Evolutionary conservation across 129 eudicot genomes (phyloP), one percentile per base, ranked within the genome.

Genomic region (Flaveria brownii): DNA sequence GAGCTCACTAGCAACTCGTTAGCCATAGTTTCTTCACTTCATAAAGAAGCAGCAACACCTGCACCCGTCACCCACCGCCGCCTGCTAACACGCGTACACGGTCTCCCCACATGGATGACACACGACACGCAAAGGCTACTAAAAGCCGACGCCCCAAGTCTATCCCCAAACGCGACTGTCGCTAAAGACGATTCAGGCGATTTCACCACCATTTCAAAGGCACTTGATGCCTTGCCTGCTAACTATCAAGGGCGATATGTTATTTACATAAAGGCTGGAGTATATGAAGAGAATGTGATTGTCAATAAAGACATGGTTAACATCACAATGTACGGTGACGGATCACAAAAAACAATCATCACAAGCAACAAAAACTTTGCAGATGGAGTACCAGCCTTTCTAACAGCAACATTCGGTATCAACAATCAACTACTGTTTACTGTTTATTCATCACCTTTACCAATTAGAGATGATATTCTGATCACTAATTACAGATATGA

Each of bases 141-240:
- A 7, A 78, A 78, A 55, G 84, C 65, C 0, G 76, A 83, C 0
- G 46, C 69, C 2, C 42, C 73, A 1, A 72, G 71, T 23, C 77
- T 42, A 39, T 51, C 72, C 22, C 90, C 97, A 6, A 78, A 92
- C 22, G 71, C 55, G 39, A 82, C 83, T 0, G 96, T 92, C 3
- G 89, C 97, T 2, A 92, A 92, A 87, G 97, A 87, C 76, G 92
- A 91, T 2, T 89, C 84, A 3, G 96, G 97, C 1, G 69, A 87
- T 78, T 92, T 78, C 22, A 69, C 68, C 0, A 85, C 91, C 52
- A 71, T 89, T 56, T 73, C 74, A 49, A 89, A 75, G 9, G 92
- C 96, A 7, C 63, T 92, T 54, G 81, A 77, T 10, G 82, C 81
- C 10, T 42, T 89, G 70, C 96, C 97, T 0, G 28, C 73, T 14